Evolutionary conservation across 75 land plant species (phyloP), one percentile per base, ranked within the genome.

Genomic region (Pinus albicaulis): DNA sequence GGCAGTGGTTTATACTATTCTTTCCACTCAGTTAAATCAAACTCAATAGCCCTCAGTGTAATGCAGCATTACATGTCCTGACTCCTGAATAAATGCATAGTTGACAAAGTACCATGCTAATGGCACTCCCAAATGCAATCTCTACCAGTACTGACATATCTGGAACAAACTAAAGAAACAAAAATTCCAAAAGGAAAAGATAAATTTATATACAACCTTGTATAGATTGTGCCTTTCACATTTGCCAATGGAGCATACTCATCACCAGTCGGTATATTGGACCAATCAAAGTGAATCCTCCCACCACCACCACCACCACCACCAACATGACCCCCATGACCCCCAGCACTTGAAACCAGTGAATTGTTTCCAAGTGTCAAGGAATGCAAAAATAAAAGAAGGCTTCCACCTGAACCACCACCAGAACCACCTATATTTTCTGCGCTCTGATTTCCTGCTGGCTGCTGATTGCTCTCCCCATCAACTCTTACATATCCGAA

Each of bases 271-370:
- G 98, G 82, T 76, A 96, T 92, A 76, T 96, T 89, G 44, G 99
- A 80, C 99, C 99, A 96, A 55, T 96, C 93, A 80, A 96, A 94
- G 56, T 96, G 99, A 63, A 96, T 85, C 76, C 99, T 82, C n/a
- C 99, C 98, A 55, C 99, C 99, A 25, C 92, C 99, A 0, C 99
- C 99, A 71, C 99, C 98, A 57, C 98, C 99, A 38, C 95, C 87
- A 28, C 99, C 93, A 71, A 76, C 66, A 3, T 62, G 78, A 75
- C 93, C 79, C 69, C 98, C 98, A 64, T 83, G 77, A 12, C 99
- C 99, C 59, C 99, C 99, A 65, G 74, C 88, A 81, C 87, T 93
- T 20, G 98, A 90, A 55, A 97, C 82, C 55, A 84, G 20, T 15
- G 95, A 92, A 72, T 61, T 41, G 59, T 89, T 85, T 58, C 89